Conservation (phyloP, 495 filamentous ascomycete species). For the Hyaloscypha hepaticicola region DNA sequence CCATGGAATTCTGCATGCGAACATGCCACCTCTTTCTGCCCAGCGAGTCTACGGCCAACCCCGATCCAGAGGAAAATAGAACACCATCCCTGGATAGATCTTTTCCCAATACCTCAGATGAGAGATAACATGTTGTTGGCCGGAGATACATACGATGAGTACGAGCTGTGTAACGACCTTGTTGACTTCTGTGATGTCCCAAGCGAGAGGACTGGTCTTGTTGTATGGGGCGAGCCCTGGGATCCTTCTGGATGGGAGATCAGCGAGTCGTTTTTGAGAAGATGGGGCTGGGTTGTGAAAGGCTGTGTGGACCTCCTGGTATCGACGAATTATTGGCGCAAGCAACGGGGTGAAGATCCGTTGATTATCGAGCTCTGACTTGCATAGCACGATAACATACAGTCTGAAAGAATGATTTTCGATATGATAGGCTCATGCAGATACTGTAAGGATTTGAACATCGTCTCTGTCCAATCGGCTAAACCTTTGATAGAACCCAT, state of each 20-base stretch:
- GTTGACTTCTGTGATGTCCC: constrained; percentile 29
- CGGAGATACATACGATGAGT: constrained; percentile 17
- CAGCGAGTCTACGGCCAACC: constrained; percentile 20
- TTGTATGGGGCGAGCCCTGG: constrained; percentile 50
- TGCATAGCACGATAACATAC: too few species aligned
- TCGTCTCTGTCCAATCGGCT: too few species aligned
- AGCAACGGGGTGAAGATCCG: constrained; percentile 10
- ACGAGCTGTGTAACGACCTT: constrained; percentile 36
- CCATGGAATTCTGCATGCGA: constrained; percentile 26
- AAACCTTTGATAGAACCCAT: too few species aligned
- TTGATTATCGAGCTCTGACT: not conserved
- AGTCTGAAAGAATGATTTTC: too few species aligned
- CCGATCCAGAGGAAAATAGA: constrained; percentile 32
- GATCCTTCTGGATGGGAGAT: constrained; percentile 45
- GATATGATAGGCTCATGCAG: too few species aligned
- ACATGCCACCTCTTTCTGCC: not conserved
- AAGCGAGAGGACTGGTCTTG: constrained; percentile 28
- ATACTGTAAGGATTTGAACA: too few species aligned
- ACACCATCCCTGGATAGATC: constrained; percentile 52
- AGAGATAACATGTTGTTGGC: constrained; percentile 41
- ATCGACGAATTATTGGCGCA: constrained; percentile 46
- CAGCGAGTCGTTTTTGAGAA: constrained; percentile 39
- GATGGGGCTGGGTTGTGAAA: constrained; percentile 44
- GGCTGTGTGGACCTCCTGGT: constrained; percentile 40
- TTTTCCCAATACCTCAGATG: constrained; percentile 47